Evolutionary conservation across 2,329 filamentous ascomycete genomes (phyloP).

Genomic region (Pseudodiploospora longispora): DNA sequence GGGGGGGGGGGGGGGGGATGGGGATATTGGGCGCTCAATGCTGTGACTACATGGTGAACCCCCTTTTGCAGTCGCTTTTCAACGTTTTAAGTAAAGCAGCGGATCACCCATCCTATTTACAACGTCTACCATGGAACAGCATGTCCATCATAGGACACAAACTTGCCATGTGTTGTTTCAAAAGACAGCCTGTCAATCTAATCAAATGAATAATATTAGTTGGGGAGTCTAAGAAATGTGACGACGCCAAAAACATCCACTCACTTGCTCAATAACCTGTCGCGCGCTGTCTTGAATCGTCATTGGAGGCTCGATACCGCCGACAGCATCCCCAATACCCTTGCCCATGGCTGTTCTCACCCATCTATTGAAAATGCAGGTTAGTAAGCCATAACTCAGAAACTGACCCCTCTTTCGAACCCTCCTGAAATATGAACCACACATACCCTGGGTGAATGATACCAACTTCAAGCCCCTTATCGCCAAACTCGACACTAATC

Average conservation of each 20-base stretch:
- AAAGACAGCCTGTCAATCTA: conserved; percentile 9
- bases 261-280: conserved; percentile 8
- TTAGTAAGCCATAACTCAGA: not conserved
- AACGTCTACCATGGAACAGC: conserved; percentile 11
- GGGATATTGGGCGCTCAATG: too few relatives aligned
- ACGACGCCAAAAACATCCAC: not conserved
- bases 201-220: not conserved
- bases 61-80: too few relatives aligned
- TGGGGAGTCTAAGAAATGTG: not conserved
- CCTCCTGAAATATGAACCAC: not conserved
- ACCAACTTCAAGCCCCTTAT: conserved; percentile 24
- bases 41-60: too few relatives aligned
- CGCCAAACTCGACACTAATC: conserved; percentile 21
- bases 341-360: conserved; percentile 10
- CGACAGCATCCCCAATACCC: conserved; percentile 5
- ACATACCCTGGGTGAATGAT: conserved; percentile 23
- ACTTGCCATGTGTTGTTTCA: conserved; percentile 12
- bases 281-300: conserved; percentile 6
- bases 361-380: conserved; percentile 5
- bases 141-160: conserved; percentile 6
- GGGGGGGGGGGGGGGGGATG: too few relatives aligned
- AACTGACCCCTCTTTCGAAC: conserved; percentile 1
- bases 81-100: too few relatives aligned
- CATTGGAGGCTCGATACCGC: conserved; percentile 7
- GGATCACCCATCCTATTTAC: too few relatives aligned